phyloP scores from a whole-genome alignment of 2,329 filamentous ascomycete genomes.

The Penicillium olsonii region DNA sequence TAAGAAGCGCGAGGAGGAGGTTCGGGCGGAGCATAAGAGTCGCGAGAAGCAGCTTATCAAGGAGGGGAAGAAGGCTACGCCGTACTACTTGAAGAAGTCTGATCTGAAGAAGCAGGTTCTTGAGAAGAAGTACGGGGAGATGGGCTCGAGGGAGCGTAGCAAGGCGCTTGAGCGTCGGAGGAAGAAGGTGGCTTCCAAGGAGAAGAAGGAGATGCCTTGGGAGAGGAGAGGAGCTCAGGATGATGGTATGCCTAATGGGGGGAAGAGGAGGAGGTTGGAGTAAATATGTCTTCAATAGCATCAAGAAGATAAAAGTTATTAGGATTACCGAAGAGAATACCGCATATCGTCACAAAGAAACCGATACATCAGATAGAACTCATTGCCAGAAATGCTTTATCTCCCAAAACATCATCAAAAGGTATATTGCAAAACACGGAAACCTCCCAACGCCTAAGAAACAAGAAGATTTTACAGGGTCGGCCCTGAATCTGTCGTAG shows the following conservation, averaged over 20 bases:
- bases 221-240: constrained; percentile 48
- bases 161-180: constrained; percentile 80
- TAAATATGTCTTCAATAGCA: constrained; percentile 13
- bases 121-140: constrained; percentile 73
- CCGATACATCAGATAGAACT: constrained; percentile 9
- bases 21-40: constrained; percentile 74
- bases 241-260: constrained; percentile 20
- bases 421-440: constrained; percentile 24
- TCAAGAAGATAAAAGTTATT: background rate
- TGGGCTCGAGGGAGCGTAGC: constrained; percentile 84
- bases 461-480: constrained; percentile 6
- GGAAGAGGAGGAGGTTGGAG: constrained; percentile 32
- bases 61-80: constrained; percentile 75
- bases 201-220: constrained; percentile 74
- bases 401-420: constrained; percentile 15
- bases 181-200: constrained; percentile 85
- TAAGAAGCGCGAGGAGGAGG: constrained; percentile 68
- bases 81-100: constrained; percentile 89
- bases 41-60: constrained; percentile 82
- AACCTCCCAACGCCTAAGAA: constrained; percentile 12
- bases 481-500: constrained; percentile 17
- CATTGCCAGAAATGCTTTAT: constrained; percentile 23
- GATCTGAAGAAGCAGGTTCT: constrained; percentile 87
- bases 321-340: background rate
- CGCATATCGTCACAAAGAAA: background rate